Base-by-base conservation (phyloP, 1,284 basidiomycete genomes). In the Naganishia albida region DNA sequence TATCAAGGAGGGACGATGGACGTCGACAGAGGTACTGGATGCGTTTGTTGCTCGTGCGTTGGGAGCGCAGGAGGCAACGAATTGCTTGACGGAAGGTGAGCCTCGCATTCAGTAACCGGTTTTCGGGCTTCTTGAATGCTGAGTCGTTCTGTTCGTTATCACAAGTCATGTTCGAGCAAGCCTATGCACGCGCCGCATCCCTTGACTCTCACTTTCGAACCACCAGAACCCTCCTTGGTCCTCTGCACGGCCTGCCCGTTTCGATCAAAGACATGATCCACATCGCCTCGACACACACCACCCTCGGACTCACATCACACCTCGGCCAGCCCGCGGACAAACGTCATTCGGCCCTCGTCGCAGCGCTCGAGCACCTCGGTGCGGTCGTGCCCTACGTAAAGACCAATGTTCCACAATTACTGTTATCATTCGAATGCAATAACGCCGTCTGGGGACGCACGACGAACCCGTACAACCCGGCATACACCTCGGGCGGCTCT, bases 311-410 rank as follows among this genome's bases (percentile, higher is more conserved):
- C 30, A 42, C 52, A 12, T 64, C 50, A 1, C 53, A 55, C 55
- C 56, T 67, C 49, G n/a, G 25, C 20, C 40, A 50, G 16, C 57
- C 66, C 7, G 46, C 54, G 6, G 30, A 30, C 18, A 23, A 26
- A 1, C 39, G n/a, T 16, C 43, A 51, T 13, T 48, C 63, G 10
- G 40, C 72, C 13, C 63, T 72, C 38, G 70, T 70, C 49, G 65
- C 65, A 2, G 69, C 56, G 4, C 25, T 48, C 7, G 55, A 63
- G 28, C 53, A 57, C 40, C 83, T 80, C 3, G 88, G 88, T 0
- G 88, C 87, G 0, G 50, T 60, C 46, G 82, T 88, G 7, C 85
- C 84, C 2, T 89, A 86, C 67, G 86, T 88, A 18, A 83, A 85
- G 59, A 89, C 87, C 1, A 89, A 89, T 66, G 81, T 88, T 16